Conservation (phyloP, 1,284 basidiomycete species). For the Inonotus hispidus region DNA sequence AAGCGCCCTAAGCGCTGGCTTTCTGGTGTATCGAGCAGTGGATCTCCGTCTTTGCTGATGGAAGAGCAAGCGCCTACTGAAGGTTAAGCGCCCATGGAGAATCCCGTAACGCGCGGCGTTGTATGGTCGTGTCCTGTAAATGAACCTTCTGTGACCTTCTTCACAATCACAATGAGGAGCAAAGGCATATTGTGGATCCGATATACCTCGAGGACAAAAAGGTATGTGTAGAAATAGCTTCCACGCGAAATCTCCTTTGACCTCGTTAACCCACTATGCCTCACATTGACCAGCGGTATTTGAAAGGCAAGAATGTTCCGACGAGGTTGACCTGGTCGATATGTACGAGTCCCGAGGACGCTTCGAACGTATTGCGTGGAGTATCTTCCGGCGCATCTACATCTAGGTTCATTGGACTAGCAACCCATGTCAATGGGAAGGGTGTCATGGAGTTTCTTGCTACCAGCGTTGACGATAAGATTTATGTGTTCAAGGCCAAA, state of each 20-base stretch:
- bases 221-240: not conserved
- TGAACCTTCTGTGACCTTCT: not conserved
- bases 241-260: not conserved
- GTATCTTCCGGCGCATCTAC: not conserved
- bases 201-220: not conserved
- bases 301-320: not conserved
- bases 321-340: not conserved
- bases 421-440: not conserved
- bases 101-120: not conserved
- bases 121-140: too few species aligned
- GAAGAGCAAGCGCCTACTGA: too few species aligned
- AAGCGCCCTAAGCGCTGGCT: too few species aligned
- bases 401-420: not conserved
- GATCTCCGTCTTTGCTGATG: too few species aligned
- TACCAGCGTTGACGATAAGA: not conserved
- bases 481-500: not conserved
- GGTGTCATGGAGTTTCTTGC: conserved; percentile 5
- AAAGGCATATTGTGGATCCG: not conserved
- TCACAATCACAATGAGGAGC: not conserved
- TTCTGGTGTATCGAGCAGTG: too few species aligned
- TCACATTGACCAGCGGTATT: not conserved
- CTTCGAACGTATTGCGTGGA: not conserved
- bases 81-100: not conserved
- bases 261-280: not conserved
- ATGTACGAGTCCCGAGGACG: not conserved